phyloP scores from a whole-genome alignment of 805 yeast species.

The Wickerhamomyces strasburgensis region DNA sequence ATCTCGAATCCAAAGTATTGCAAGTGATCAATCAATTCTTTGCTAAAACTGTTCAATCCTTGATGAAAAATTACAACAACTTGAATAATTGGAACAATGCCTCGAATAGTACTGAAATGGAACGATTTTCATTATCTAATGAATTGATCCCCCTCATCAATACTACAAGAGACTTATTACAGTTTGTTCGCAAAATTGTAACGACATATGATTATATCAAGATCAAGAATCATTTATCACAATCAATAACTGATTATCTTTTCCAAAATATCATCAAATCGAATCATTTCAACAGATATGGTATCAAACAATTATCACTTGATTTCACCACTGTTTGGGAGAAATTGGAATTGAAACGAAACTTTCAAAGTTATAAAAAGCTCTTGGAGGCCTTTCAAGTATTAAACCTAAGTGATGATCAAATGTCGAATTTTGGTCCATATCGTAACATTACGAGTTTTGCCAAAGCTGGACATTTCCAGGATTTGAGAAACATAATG shows the following conservation, averaged over 20 bases:
- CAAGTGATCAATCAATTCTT: constrained; percentile 28
- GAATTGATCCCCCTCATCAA: constrained; percentile 25
- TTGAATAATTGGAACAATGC: constrained; percentile 28
- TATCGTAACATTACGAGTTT: constrained; percentile 23
- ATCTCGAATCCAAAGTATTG: constrained; percentile 26
- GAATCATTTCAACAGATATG: constrained; percentile 31
- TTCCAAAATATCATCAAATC: constrained; percentile 32
- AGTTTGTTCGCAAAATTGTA: constrained; percentile 15
- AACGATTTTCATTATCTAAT: constrained; percentile 15
- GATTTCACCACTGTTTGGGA: constrained; percentile 30
- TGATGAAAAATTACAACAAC: constrained; percentile 29
- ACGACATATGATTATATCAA: constrained; percentile 14
- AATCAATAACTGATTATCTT: constrained; percentile 27
- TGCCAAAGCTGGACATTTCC: constrained; percentile 27
- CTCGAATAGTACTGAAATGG: neutral
- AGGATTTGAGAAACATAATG: constrained; percentile 20
- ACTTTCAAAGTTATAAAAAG: constrained; percentile 21
- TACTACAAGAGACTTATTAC: constrained; percentile 21
- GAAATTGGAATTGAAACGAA: constrained; percentile 19
- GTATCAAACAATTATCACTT: constrained; percentile 28
- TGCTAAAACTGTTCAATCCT: constrained; percentile 24
- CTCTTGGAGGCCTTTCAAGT: constrained; percentile 20
- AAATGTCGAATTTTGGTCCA: constrained; percentile 7
- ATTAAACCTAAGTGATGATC: constrained; percentile 27
- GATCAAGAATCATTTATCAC: constrained; percentile 24